These are phyloP conservation scores for Cryoendolithus antarcticus DNA, from an alignment of 2,329 filamentous ascomycete species.

Conservation along the genomic window DNA sequence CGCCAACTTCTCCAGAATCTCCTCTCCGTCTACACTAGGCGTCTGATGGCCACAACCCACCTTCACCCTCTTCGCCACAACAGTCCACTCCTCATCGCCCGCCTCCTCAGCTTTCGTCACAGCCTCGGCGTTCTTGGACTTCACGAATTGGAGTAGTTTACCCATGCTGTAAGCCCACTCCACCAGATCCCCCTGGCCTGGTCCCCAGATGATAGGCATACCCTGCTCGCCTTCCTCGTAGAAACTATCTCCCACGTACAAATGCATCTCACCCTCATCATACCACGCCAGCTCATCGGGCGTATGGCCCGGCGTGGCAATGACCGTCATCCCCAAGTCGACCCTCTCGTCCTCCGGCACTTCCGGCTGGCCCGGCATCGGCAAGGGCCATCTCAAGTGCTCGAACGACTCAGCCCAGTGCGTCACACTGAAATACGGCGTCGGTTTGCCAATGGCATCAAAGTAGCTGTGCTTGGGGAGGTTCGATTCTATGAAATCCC, in stretches of 20 bases:
- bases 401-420: constrained; percentile 31
- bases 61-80: constrained; percentile 13
- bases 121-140: constrained; percentile 18
- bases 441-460: constrained; percentile 24
- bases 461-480: constrained; percentile 31
- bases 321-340: constrained; percentile 28
- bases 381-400: constrained; percentile 15
- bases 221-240: constrained; percentile 27
- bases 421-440: constrained; percentile 29
- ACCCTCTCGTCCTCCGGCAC: constrained; percentile 1
- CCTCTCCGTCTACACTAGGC: constrained; percentile 23
- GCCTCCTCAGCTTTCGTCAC: constrained; percentile 10
- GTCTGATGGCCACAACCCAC: constrained; percentile 29
- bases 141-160: constrained; percentile 24
- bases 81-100: constrained; percentile 9
- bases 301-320: constrained; percentile 37
- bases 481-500: constrained; percentile 29
- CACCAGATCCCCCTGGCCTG: constrained; percentile 26
- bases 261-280: constrained; percentile 29
- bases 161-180: constrained; percentile 27
- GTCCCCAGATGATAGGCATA: constrained; percentile 27
- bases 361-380: neutral
- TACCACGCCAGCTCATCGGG: constrained; percentile 36
- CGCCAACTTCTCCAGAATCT: constrained; percentile 24
- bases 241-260: constrained; percentile 37